phyloP scores from a whole-genome alignment of 1,284 basidiomycete genomes.

The Ganoderma sp. region DNA sequence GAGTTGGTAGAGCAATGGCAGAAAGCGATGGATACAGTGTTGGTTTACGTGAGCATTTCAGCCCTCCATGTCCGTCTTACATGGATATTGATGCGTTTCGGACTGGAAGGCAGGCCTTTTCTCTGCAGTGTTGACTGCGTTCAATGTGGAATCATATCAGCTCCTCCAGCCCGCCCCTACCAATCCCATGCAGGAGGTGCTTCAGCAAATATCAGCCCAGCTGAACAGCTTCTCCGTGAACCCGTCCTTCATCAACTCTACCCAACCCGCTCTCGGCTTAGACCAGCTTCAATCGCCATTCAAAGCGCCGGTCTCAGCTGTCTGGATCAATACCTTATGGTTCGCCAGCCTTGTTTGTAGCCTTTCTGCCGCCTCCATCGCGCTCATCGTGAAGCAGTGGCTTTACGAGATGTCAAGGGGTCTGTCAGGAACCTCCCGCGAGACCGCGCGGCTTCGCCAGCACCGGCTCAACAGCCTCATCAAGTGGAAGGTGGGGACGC shows the following conservation, averaged over 20 bases:
- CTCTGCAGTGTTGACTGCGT: constrained; percentile 19
- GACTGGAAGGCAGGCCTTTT: constrained; percentile 12
- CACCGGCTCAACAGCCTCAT: constrained; percentile 32
- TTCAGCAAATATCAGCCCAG: constrained; percentile 14
- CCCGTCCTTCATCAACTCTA: constrained; percentile 17
- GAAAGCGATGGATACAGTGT: constrained; percentile 9
- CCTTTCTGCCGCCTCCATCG: constrained; percentile 24
- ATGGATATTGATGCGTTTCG: too few relatives aligned
- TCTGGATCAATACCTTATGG: constrained; percentile 31
- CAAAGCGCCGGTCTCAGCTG: not conserved
- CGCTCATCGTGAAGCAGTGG: constrained; percentile 32
- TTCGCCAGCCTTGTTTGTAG: constrained; percentile 27
- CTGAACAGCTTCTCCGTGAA: constrained; percentile 8
- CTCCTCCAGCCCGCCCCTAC: constrained; percentile 13
- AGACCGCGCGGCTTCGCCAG: constrained; percentile 28
- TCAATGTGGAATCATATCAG: constrained; percentile 15
- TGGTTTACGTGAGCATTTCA: constrained; percentile 11
- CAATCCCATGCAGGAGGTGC: not conserved
- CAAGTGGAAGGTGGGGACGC: constrained; percentile 31
- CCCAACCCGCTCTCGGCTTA: constrained; percentile 21
- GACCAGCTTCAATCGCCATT: constrained; percentile 10
- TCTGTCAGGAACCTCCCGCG: constrained; percentile 8
- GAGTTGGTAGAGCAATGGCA: constrained; percentile 8
- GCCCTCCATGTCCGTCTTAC: too few relatives aligned
- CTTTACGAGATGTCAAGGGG: constrained; percentile 12